Percentiles rank a stretch among this genome's conserved stretches.
These are phyloP conservation scores for Neolentinus lepideus DNA, from an alignment of 1,284 basidiomycete genomes.

Conservation along the genomic window DNA sequence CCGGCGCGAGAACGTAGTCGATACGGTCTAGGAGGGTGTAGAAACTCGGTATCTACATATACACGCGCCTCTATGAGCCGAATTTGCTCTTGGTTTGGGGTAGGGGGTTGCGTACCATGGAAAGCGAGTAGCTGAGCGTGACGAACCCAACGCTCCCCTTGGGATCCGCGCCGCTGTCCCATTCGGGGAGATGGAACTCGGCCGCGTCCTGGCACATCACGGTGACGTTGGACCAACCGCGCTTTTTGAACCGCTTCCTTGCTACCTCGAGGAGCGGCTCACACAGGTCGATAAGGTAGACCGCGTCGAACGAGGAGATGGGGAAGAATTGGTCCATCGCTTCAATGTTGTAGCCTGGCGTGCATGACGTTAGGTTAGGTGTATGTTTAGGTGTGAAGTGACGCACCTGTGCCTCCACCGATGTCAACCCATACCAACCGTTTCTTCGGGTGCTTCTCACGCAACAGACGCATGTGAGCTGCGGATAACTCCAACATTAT, in stretches of 20 bases:
- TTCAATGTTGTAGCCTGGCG: slow-evolving; percentile 74
- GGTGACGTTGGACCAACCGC: slow-evolving; percentile 72
- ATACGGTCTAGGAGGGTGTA: slow-evolving; percentile 63
- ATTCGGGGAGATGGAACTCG: slow-evolving; percentile 60
- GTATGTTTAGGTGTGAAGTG: slow-evolving; percentile 2
- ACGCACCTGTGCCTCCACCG: slow-evolving; percentile 69
- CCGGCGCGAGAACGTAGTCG: slow-evolving; percentile 61
- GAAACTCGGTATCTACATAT: slow-evolving; percentile 59
- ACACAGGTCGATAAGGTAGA: slow-evolving; percentile 76
- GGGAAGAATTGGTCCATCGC: slow-evolving; percentile 72
- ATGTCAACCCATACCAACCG: slow-evolving; percentile 77
- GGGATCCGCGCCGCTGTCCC: slow-evolving; percentile 42
- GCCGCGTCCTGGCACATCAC: slow-evolving; percentile 74
- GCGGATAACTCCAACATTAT: slow-evolving; percentile 69
- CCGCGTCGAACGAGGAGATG: slow-evolving; percentile 55
- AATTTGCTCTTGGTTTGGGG: neutral
- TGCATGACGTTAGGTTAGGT: neutral
- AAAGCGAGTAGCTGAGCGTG: slow-evolving; percentile 68
- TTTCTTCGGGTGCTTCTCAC: slow-evolving; percentile 31
- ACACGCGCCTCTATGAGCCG: neutral
- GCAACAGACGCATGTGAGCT: slow-evolving; percentile 53
- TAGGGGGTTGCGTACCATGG: slow-evolving; percentile 42
- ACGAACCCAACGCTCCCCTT: slow-evolving; percentile 54
- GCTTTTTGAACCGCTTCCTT: slow-evolving; percentile 56
- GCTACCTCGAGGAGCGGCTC: slow-evolving; percentile 73